phyloP scores from a whole-genome alignment of 352 stramenopile species.

The Phytophthora citricola region DNA sequence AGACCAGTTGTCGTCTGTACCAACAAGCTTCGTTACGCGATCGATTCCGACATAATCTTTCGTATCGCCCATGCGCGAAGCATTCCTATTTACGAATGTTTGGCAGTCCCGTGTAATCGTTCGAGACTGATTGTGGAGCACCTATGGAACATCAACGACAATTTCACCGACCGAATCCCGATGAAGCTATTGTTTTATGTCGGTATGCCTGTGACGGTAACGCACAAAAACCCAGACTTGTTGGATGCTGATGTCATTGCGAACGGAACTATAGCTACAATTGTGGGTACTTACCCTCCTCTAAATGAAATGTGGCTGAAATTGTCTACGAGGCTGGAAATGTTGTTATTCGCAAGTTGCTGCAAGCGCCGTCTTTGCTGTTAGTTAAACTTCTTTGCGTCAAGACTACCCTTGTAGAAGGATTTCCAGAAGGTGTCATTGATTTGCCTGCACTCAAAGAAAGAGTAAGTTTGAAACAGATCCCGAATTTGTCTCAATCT shows the following conservation, averaged over 20 bases:
- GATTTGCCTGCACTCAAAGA: neutral
- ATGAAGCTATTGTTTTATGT: neutral
- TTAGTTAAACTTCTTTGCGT: neutral
- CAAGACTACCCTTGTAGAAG: neutral
- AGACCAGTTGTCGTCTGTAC: constrained; percentile 3
- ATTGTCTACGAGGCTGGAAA: neutral
- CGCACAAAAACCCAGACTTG: neutral
- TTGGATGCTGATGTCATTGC: neutral
- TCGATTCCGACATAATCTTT: constrained; percentile 12
- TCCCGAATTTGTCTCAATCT: constrained; percentile 3
- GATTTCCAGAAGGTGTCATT: neutral
- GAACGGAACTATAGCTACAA: neutral
- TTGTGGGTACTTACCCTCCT: neutral
- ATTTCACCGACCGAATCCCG: neutral
- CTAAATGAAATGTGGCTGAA: neutral
- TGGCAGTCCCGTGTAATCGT: neutral
- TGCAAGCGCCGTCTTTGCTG: neutral
- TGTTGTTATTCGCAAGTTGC: neutral
- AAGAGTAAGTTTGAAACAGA: neutral
- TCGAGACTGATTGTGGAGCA: neutral
- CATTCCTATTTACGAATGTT: neutral
- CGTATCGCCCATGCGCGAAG: neutral
- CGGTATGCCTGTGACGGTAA: constrained; percentile 1
- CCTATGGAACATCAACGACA: neutral
- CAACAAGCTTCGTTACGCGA: constrained; percentile 2